These are phyloP conservation scores for Pulveroboletus sp. DNA, from an alignment of 768 basidiomycete genomes.

Conservation along the genomic window DNA sequence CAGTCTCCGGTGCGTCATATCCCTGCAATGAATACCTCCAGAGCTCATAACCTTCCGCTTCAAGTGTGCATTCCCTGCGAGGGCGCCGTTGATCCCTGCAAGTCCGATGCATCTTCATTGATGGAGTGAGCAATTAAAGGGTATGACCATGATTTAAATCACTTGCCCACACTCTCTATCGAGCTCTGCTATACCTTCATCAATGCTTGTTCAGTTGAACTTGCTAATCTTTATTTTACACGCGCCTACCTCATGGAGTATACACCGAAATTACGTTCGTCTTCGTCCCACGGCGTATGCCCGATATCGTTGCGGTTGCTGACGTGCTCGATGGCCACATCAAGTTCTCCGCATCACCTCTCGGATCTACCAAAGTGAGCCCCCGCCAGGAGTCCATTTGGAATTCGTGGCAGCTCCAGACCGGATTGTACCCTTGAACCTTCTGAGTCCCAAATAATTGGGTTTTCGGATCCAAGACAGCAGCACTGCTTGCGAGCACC, in stretches of 20 bases:
- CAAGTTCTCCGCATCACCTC: neutral
- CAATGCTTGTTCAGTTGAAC: neutral
- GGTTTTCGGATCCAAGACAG: conserved; percentile 16
- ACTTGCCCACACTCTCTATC: neutral
- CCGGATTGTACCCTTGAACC: neutral
- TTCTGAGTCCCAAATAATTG: neutral
- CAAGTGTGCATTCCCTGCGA: neutral
- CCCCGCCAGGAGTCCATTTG: neutral
- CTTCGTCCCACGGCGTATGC: conserved; percentile 1
- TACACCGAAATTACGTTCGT: neutral
- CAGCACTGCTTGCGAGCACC: conserved; percentile 7
- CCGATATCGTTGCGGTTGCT: neutral
- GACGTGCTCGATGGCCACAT: neutral
- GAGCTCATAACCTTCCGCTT: neutral
- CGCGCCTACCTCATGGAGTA: conserved; percentile 11
- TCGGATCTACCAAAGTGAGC: neutral
- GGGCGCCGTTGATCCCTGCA: neutral
- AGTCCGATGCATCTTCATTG: neutral
- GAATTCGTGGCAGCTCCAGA: conserved; percentile 1
- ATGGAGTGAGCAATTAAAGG: neutral
- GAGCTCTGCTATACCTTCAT: neutral
- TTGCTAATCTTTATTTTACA: conserved; percentile 2
- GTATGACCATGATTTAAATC: neutral
- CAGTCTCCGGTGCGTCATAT: conserved; percentile 1
- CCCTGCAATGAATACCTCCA: neutral